Evolutionary conservation across 129 eudicot genomes (phyloP).

Genomic region (Silybum marianum): DNA sequence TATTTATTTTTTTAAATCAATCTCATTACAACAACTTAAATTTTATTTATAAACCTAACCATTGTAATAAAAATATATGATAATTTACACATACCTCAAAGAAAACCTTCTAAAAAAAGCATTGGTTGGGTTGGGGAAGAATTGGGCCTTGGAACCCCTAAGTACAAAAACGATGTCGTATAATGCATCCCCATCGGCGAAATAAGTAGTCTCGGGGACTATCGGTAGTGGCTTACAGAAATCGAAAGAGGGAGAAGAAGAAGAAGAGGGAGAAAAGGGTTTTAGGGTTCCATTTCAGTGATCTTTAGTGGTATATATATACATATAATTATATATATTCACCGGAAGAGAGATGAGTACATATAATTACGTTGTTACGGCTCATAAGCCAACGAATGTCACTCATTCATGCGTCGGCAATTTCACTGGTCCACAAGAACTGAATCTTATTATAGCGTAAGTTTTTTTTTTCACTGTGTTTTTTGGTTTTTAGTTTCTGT

Average conservation of each 20-base stretch:
- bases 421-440: slow-evolving; percentile 92
- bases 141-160: not conserved
- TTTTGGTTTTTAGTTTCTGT: not conserved
- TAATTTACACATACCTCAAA: too few relatives aligned
- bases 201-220: not conserved
- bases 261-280: not conserved
- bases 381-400: slow-evolving; percentile 98
- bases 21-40: too few relatives aligned
- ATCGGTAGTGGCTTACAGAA: not conserved
- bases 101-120: not conserved
- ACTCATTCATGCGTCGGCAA: slow-evolving; percentile 98
- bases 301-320: slow-evolving; percentile 1
- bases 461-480: not conserved
- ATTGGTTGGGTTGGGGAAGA: not conserved
- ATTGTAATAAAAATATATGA: too few relatives aligned
- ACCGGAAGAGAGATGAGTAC: slow-evolving; percentile 59
- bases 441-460: slow-evolving; percentile 93
- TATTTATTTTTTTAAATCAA: too few relatives aligned
- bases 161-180: slow-evolving; percentile 23
- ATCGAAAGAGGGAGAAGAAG: not conserved
- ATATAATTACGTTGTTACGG: slow-evolving; percentile 90
- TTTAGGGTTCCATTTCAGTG: slow-evolving; percentile 36
- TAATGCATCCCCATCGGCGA: not conserved
- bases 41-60: too few relatives aligned
- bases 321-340: not conserved